Base-by-base conservation (phyloP, 257 asterid genomes). In the Rauvolfia tetraphylla region DNA sequence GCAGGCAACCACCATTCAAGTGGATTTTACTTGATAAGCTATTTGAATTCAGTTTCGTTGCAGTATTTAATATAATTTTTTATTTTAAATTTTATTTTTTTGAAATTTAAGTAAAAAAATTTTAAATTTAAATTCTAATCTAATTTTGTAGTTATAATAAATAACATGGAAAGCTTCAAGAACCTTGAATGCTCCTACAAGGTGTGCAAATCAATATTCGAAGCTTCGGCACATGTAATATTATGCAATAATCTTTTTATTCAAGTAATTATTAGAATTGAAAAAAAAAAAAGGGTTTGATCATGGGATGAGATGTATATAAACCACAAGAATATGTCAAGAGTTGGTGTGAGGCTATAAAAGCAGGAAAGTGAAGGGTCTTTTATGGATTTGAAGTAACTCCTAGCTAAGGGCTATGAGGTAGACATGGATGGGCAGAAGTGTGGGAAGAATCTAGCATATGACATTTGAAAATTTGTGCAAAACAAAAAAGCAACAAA, bases 381-480 rank as follows among this genome's bases (percentile, higher is more conserved):
- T 63, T 63, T 63, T 33, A 4, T 34, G 25, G 69, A 13, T 15
- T 14, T 5, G 11, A 17, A 18, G 59, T 34, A 4, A 9, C 5
- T 7, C 70, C 44, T 17, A 33, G 70, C 70, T 15, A 63, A 34
- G 70, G 44, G 70, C 3, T 10, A 53, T 53, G 27, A 4, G 5
- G 2, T 58, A 58, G 65, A 58, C 34, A 58, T 25, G 68, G 68
- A 61, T 61, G 41, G 68, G 68, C 23, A 29, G 2, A 15, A 61
- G 23, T 27, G 66, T n/a, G 67, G 63, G 68, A 49, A 69, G 75
- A 39, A 81, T 76, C 78, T 68, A 71, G 48, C 82, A 76, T 82
- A 42, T 46, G 69, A 63, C 29, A 80, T 5, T n/a, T 46, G 34
- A 39, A 74, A 36, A 36, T 57, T 34, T 58, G 54, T 22, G 25